Conservation (phyloP, 2,329 filamentous ascomycete species). For the Cladosporium sp. region DNA sequence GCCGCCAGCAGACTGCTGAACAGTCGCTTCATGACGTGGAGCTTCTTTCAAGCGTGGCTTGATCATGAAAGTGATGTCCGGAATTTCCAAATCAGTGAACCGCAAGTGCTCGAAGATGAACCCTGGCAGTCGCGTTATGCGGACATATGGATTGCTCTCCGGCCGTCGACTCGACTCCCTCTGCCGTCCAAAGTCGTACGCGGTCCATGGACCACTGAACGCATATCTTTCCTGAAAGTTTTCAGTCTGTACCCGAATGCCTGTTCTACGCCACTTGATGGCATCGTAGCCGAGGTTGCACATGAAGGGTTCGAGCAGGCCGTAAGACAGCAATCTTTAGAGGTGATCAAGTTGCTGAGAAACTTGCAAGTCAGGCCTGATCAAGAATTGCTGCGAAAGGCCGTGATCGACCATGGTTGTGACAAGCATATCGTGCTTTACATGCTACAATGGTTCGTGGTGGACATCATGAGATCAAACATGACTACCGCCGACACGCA, state of each 20-base stretch:
- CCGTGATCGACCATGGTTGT: slow-evolving; percentile 31
- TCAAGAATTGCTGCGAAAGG: slow-evolving; percentile 26
- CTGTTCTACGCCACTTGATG: slow-evolving; percentile 7
- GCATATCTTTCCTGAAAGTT: slow-evolving; percentile 14
- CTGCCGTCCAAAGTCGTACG: slow-evolving; percentile 19
- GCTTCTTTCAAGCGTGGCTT: slow-evolving; percentile 28
- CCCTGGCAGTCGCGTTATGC: background rate
- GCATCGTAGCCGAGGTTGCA: slow-evolving; percentile 24
- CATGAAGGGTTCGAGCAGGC: slow-evolving; percentile 27
- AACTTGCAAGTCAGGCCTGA: slow-evolving; percentile 20
- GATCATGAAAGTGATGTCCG: slow-evolving; percentile 1
- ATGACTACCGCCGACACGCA: background rate
- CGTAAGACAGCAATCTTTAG: slow-evolving; percentile 19
- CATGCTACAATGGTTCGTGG: slow-evolving; percentile 16
- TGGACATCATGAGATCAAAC: slow-evolving; percentile 2
- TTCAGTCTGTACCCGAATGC: slow-evolving; percentile 2
- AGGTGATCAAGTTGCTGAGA: slow-evolving; percentile 23
- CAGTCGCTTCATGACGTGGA: slow-evolving; percentile 33
- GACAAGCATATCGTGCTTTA: slow-evolving; percentile 25
- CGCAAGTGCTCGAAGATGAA: background rate
- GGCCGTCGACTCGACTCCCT: slow-evolving; percentile 18
- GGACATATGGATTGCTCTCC: slow-evolving; percentile 17
- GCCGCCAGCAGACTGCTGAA: slow-evolving; percentile 27
- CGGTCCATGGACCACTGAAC: slow-evolving; percentile 25
- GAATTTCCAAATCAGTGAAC: background rate